Base-by-base conservation (phyloP, 169 alveolate genomes). In the Babesia divergens region DNA sequence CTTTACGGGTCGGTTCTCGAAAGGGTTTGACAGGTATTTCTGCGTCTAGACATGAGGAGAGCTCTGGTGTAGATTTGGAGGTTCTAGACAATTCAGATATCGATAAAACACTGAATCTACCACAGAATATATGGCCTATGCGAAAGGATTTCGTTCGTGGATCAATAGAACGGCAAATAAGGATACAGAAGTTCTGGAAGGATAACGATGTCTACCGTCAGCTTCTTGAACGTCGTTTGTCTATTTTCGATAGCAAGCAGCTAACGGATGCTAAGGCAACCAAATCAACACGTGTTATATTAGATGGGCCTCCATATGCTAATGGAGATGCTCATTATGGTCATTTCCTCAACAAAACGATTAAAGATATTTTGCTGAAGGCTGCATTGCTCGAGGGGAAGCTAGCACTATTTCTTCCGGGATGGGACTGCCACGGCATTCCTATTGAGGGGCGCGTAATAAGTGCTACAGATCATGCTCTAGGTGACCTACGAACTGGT, bases 271-370 rank as follows among this genome's bases (percentile, higher is more conserved):
- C 71, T 24, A 46, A 50, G 24, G 54, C 34, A 9, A 9, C 65
- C 16, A 47, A 62, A 26, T 35, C 43, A 18, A 43, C 70, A 24
- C 62, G 64, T 24, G 81, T 88, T 29, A 88, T 88, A 26, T 86
- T 65, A 55, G 97, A 93, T 65, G 97, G 97, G 14, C 97, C 97
- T 20, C 97, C 97, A 29, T 91, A 90, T 55, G 97, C 95, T 8
- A 93, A 91, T 58, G 95, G 95, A 34, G 84, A 62, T 3, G 82
- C 91, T 50, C 97, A 93, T 69, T 84, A 88, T 64, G 97, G 97
- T 20, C 97, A 93, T 37, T 89, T 92, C 62, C 70, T 91, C 22
- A 91, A 92, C 82, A 90, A 91, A 64, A 80, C 92, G 59, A 70
- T 93, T 43, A 93, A 93, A 72, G 97, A 93, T 59, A 85, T 91